Base-by-base conservation (phyloP, 2,329 filamentous ascomycete genomes). In the Claviceps fusiformis region DNA sequence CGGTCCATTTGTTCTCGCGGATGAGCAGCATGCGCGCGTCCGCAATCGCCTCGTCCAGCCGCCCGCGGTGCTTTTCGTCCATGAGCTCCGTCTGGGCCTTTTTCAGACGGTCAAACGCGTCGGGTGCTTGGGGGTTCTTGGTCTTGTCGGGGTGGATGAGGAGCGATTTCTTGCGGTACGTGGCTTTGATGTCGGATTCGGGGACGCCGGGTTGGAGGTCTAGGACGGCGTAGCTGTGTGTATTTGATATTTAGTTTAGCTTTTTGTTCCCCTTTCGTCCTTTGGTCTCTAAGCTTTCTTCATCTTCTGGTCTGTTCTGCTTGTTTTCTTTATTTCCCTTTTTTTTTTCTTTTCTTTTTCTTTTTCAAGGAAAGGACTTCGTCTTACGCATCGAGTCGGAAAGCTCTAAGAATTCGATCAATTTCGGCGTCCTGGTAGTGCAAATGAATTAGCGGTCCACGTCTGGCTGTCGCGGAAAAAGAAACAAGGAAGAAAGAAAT, bases 101-200 rank as follows among this genome's bases (percentile, higher is more conserved):
- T 66, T 95, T 95, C 33, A 98, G 80, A 10, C 92, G 85, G 72
- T 98, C 93, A 67, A 98, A 98, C 61, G 93, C 93, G 64, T 97
- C 93, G 3, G 93, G 92, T 0, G 93, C 93, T 51, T 78, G 81
- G 0, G 89, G 86, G 67, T 98, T 97, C 65, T 84, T 84, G 55
- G 93, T 96, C 71, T 98, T 98, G 76, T 98, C 93, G 7, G 93
- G 93, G 75, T 98, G 93, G 75, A 98, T 97, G 51, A 98, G 83
- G 56, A 98, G 85, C n/a, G 93, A 98, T 72, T 96, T 97, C 65
- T 89, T 91, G 76, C 93, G 91, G 74, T 97, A 98, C 62, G 82
- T 81, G 62, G 85, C 76, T 73, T 96, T 97, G 77, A 98, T 97
- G 73, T 97, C 93, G 57, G 89, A 91, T 63, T 97, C 92, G 55